Evolutionary conservation across 495 filamentous ascomycete species (phyloP), one percentile per base, ranked within the genome.

Genomic region (Monascus purpureus): DNA sequence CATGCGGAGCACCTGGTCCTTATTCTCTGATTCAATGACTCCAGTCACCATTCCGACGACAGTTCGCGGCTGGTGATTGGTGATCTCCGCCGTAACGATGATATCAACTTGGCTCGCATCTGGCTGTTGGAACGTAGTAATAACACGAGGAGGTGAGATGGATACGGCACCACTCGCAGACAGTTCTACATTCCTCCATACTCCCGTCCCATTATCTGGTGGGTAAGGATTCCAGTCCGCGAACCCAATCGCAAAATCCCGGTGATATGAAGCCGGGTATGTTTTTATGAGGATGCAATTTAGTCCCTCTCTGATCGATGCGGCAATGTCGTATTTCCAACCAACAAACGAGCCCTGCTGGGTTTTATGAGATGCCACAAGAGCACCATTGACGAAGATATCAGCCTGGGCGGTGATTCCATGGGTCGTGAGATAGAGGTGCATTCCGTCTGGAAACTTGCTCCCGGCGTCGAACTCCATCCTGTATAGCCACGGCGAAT

Each of bases 181-280:
- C 14, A 80, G 14, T 30, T 73, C 70, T 4, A 80, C 59, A 28
- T 75, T 43, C 1, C 75, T 60, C 75, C 75, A 78, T 1, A 80
- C 60, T 0, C 75, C 74, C 0, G 67, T 73, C 1, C 68, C 66
- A 31, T 67, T 73, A 41, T 75, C 68, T 0, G 59, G 51, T 0
- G 75, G 74, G 33, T 67, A 71, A 0, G 73, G 73, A 26, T 77
- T 78, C 75, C 75, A 80, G 35, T 80, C 75, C 1, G 71, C 66
- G 33, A 72, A 80, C 0, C 73, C 70, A 13, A 72, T 41, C 0
- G 65, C 70, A 28, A 78, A 60, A 35, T 80, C 72, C 16, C 63
- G 55, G 17, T 67, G 55, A 41, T 75, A 76, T 36, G 70, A 53
- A 0, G 73, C 77, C 1, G 73, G 73, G 33, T 75, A 55, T 0